These are phyloP conservation scores for Boletus nobilissimus DNA, from an alignment of 1,284 basidiomycete species.

Conservation along the genomic window DNA sequence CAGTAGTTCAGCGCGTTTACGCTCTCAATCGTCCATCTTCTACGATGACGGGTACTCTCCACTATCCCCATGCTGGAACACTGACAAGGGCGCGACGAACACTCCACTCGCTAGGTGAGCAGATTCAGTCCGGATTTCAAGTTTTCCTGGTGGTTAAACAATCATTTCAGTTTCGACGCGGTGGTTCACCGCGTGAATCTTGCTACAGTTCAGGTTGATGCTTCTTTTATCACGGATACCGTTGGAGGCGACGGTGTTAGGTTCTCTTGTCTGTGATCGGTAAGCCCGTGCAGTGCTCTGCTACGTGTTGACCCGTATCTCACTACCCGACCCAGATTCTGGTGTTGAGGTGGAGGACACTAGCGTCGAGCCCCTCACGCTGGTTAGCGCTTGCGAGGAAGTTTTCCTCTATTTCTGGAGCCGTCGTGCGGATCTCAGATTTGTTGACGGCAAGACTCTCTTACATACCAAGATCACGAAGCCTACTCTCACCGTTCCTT, in stretches of 20 bases:
- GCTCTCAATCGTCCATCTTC: no score
- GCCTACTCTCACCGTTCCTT: slow-evolving; percentile 29
- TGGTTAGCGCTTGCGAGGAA: slow-evolving; percentile 23
- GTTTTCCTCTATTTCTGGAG: slow-evolving; percentile 25
- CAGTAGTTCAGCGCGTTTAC: no score
- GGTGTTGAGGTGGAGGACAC: slow-evolving; percentile 30
- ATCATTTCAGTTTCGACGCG: slow-evolving; percentile 33
- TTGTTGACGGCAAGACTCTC: slow-evolving; percentile 27
- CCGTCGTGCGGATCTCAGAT: slow-evolving; percentile 27
- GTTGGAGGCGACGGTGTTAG: slow-evolving; percentile 34
- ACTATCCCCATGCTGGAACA: slow-evolving; percentile 34
- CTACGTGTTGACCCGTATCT: neutral
- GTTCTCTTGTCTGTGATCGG: slow-evolving; percentile 38
- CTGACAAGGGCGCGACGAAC: slow-evolving; percentile 11
- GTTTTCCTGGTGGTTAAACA: neutral
- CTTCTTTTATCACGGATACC: slow-evolving; percentile 37
- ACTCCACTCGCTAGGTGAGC: slow-evolving; percentile 31
- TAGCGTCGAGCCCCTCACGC: slow-evolving; percentile 25
- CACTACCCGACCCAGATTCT: slow-evolving; percentile 31
- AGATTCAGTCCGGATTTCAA: neutral
- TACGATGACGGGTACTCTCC: slow-evolving; percentile 34
- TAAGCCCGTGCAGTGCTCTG: slow-evolving; percentile 7
- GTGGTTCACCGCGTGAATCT: slow-evolving; percentile 36
- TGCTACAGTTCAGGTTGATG: slow-evolving; percentile 34
- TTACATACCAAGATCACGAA: slow-evolving; percentile 31